Evolutionary conservation across 331 rosid species (phyloP).

Genomic region (Malus hybrid): DNA sequence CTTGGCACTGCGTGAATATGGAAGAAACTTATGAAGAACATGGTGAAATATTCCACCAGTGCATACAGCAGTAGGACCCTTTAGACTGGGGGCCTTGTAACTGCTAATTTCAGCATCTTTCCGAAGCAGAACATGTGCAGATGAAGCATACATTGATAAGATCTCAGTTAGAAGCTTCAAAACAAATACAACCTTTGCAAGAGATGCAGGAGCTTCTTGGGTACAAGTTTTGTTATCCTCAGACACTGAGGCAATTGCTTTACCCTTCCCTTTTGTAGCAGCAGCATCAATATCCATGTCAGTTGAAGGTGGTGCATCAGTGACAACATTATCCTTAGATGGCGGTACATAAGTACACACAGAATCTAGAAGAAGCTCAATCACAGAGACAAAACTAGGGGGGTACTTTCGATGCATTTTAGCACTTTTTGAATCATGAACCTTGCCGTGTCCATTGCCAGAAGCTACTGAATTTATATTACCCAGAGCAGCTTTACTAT

Average conservation of each 20-base stretch:
- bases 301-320: conserved; percentile 45
- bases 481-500: conserved; percentile 60
- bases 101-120: conserved; percentile 77
- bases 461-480: conserved; percentile 36
- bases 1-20: conserved; percentile 54
- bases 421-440: conserved; percentile 55
- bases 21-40: conserved; percentile 75
- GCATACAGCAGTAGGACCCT: conserved; percentile 37
- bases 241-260: conserved; percentile 58
- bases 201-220: conserved; percentile 79
- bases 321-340: conserved; percentile 46
- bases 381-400: conserved; percentile 74
- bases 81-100: conserved; percentile 47
- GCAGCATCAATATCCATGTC: conserved; percentile 92
- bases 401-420: conserved; percentile 63
- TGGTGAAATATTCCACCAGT: conserved; percentile 77
- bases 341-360: conserved; percentile 65
- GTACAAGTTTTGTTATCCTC: conserved; percentile 49
- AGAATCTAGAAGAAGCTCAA: conserved; percentile 88
- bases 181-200: conserved; percentile 85
- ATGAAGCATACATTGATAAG: conserved; percentile 75
- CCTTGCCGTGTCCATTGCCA: conserved; percentile 55
- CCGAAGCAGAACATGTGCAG: conserved; percentile 87
- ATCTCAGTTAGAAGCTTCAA: conserved; percentile 87
- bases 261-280: conserved; percentile 75